Conservation (phyloP, 139 green algal genomes). For the Bryopsis sp. region DNA sequence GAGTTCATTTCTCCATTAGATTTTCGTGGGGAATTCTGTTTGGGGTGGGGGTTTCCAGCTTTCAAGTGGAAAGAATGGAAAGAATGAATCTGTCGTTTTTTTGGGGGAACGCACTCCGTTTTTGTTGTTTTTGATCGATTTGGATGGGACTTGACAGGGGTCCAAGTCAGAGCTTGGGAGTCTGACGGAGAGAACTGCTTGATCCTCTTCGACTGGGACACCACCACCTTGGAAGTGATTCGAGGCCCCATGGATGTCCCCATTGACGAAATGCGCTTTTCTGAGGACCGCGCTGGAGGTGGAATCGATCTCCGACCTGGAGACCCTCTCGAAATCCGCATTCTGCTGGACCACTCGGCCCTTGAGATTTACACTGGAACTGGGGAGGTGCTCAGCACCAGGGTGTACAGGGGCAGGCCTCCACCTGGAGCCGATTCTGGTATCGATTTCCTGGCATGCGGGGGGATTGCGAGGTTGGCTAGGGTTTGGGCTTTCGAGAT, state of each 20-base stretch:
- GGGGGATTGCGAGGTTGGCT: conserved; percentile 21
- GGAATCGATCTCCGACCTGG: conserved; percentile 20
- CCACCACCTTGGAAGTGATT: conserved; percentile 33
- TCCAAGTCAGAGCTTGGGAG: too few species aligned
- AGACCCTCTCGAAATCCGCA: conserved; percentile 31
- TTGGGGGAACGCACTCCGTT: too few species aligned
- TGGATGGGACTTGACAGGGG: too few species aligned
- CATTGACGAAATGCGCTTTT: background rate
- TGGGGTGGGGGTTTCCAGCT: too few species aligned
- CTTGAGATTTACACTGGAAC: conserved; percentile 40
- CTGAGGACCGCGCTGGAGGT: conserved; percentile 26
- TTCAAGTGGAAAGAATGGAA: too few species aligned
- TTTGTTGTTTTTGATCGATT: too few species aligned
- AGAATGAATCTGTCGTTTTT: too few species aligned
- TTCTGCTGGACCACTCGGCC: conserved; percentile 50
- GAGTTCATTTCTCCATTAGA: background rate
- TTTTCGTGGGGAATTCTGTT: background rate
- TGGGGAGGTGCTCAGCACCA: conserved; percentile 19
- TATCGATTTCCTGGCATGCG: conserved; percentile 32
- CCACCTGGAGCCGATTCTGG: conserved; percentile 29
- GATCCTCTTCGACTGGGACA: conserved; percentile 40
- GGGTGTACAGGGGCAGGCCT: conserved; percentile 24
- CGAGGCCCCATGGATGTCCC: background rate
- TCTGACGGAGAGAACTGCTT: conserved; percentile 4
- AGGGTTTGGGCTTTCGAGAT: conserved; percentile 22